Evolutionary conservation across 2,329 filamentous ascomycete genomes (phyloP).

Genomic region (Diaporthe ampelina): DNA sequence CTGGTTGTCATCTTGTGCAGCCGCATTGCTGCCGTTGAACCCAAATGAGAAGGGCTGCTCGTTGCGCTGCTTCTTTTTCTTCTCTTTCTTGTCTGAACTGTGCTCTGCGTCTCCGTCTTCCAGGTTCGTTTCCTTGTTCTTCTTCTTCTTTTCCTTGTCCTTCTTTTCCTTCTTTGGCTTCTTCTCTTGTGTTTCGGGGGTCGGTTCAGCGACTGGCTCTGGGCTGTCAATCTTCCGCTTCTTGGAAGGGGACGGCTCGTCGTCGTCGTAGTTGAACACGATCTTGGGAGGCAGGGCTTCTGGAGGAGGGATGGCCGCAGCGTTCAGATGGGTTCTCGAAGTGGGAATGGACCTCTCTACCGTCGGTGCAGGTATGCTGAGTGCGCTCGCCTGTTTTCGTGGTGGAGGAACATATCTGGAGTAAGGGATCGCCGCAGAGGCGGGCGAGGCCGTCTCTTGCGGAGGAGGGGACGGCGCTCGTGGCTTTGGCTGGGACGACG

Average conservation of each 20-base stretch:
- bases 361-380: background rate
- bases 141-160: conserved; percentile 51
- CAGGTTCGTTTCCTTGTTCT: conserved; percentile 42
- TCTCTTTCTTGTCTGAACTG: conserved; percentile 66
- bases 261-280: conserved; percentile 47
- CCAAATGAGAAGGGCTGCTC: conserved; percentile 11
- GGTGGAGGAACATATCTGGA: conserved; percentile 42
- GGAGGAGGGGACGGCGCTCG: conserved; percentile 22
- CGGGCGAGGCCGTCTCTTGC: conserved; percentile 43
- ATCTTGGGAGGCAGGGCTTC: conserved; percentile 40
- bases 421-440: conserved; percentile 41
- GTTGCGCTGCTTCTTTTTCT: conserved; percentile 60
- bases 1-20: no score
- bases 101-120: conserved; percentile 46
- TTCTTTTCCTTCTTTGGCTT: conserved; percentile 45
- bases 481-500: conserved; percentile 37
- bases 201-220: conserved; percentile 12
- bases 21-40: background rate
- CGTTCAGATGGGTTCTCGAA: conserved; percentile 39
- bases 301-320: conserved; percentile 38
- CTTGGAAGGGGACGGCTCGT: conserved; percentile 39
- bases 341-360: conserved; percentile 2
- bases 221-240: conserved; percentile 39
- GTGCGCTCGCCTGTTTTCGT: conserved; percentile 3
- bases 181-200: conserved; percentile 43